These are phyloP conservation scores for Alternaria sp. DNA, from an alignment of 2,329 filamentous ascomycete species.

Conservation along the genomic window DNA sequence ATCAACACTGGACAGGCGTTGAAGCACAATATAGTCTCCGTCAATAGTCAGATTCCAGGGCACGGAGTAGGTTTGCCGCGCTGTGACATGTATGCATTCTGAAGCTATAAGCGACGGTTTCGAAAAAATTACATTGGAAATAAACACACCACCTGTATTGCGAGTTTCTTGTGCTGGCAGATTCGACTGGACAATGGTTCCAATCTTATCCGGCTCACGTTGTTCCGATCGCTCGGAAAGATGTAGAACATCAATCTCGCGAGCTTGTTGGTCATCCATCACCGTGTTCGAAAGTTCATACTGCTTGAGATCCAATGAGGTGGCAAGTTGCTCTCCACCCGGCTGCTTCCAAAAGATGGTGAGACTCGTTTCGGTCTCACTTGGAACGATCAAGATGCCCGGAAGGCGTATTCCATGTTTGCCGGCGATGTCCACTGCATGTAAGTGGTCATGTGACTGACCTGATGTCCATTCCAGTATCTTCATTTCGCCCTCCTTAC, in stretches of 20 bases:
- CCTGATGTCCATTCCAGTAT: neutral
- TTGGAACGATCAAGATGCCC: neutral
- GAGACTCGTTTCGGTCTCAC: neutral
- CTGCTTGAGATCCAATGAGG: too few relatives aligned
- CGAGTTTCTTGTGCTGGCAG: too few relatives aligned
- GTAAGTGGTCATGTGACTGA: neutral
- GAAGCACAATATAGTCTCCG: neutral
- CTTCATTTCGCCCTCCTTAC: neutral
- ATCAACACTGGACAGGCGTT: neutral
- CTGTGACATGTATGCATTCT: neutral
- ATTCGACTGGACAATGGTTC: too few relatives aligned
- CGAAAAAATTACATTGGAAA: rapidly evolving
- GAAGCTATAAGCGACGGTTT: rapidly evolving
- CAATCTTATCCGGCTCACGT: too few relatives aligned
- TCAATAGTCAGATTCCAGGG: neutral
- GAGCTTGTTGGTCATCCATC: too few relatives aligned
- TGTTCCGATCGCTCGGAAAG: too few relatives aligned
- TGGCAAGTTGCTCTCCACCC: rapidly evolving
- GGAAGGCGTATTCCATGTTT: neutral
- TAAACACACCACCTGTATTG: too few relatives aligned
- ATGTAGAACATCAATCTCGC: too few relatives aligned
- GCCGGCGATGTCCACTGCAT: neutral
- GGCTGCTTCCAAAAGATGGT: neutral
- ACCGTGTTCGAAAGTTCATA: too few relatives aligned
- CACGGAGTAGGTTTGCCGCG: rapidly evolving